These are phyloP conservation scores for Sextonia rubra DNA, from an alignment of 164 flowering plant genomes.

Conservation along the genomic window DNA sequence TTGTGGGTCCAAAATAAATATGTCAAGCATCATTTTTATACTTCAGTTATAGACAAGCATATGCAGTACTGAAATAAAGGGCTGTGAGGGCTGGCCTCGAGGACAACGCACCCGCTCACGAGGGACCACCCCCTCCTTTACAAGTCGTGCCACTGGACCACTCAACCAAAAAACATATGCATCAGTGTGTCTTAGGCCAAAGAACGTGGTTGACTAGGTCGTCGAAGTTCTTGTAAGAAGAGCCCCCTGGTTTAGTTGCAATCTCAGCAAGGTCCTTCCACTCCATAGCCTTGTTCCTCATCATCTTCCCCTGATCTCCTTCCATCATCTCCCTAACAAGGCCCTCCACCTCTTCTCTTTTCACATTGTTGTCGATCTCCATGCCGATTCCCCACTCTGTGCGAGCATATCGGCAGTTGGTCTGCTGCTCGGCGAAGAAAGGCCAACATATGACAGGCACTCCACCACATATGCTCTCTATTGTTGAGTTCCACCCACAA, in stretches of 20 bases:
- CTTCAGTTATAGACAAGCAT: too few species aligned
- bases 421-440: constrained; percentile 44
- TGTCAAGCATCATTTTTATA: too few species aligned
- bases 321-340: constrained; percentile 30
- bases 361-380: constrained; percentile 25
- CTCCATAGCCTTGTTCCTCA: constrained; percentile 25
- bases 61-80: too few species aligned
- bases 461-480: constrained; percentile 21
- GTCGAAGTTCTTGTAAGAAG: constrained; percentile 28
- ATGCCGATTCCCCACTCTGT: constrained; percentile 28
- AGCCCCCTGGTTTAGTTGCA: constrained; percentile 29
- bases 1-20: too few species aligned
- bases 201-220: constrained; percentile 15
- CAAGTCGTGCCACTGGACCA: too few species aligned
- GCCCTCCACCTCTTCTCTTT: constrained; percentile 26
- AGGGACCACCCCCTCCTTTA: too few species aligned
- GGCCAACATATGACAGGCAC: constrained; percentile 62
- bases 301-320: constrained; percentile 28
- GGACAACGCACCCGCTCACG: too few species aligned
- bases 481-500: constrained; percentile 30
- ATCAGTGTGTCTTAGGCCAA: neutral
- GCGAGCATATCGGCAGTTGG: constrained; percentile 29
- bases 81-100: too few species aligned
- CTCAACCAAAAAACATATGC: too few species aligned
- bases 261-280: constrained; percentile 33